Conservation (phyloP, 2,329 filamentous ascomycete genomes). For the Alternaria longipes region DNA sequence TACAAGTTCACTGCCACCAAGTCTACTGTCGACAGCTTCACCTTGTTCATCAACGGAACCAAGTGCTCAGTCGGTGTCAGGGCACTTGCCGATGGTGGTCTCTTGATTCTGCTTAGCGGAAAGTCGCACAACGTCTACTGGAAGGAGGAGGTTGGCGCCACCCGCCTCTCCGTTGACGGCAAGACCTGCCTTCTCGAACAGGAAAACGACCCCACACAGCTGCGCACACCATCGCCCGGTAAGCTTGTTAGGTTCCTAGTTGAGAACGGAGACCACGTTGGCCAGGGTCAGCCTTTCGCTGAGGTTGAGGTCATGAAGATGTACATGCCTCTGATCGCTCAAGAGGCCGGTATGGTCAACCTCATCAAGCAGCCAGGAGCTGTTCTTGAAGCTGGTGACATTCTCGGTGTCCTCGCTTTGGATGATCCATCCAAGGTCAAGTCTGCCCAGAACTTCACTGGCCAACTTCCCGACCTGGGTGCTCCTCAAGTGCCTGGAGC, state of each 20-base stretch:
- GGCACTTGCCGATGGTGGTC: slow-evolving; percentile 90
- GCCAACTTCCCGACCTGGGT: slow-evolving; percentile 86
- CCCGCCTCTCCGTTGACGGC: slow-evolving; percentile 93
- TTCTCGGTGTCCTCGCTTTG: slow-evolving; percentile 93
- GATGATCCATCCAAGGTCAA: slow-evolving; percentile 97
- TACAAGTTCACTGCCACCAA: slow-evolving; percentile 99
- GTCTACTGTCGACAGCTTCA: slow-evolving; percentile 92
- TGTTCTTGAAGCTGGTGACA: slow-evolving; percentile 97
- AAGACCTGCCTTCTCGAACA: slow-evolving; percentile 98
- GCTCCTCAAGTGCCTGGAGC: slow-evolving; percentile 85
- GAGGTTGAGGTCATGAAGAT: slow-evolving; percentile 99
- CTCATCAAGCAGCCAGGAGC: slow-evolving; percentile 99
- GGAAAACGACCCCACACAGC: slow-evolving; percentile 97
- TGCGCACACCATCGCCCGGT: slow-evolving; percentile 91
- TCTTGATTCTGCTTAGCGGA: slow-evolving; percentile 88
- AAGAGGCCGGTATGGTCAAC: slow-evolving; percentile 95
- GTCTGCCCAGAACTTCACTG: slow-evolving; percentile 92
- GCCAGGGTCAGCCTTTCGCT: slow-evolving; percentile 89
- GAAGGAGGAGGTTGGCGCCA: slow-evolving; percentile 98
- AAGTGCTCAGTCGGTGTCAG: slow-evolving; percentile 94
- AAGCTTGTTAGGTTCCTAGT: slow-evolving; percentile 99
- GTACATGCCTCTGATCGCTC: slow-evolving; percentile 98
- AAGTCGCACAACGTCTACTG: slow-evolving; percentile 99
- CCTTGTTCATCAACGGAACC: slow-evolving; percentile 98
- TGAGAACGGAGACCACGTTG: slow-evolving; percentile 92